phyloP scores from a whole-genome alignment of 164 flowering plant species.

The Dillenia suffruticosa region DNA sequence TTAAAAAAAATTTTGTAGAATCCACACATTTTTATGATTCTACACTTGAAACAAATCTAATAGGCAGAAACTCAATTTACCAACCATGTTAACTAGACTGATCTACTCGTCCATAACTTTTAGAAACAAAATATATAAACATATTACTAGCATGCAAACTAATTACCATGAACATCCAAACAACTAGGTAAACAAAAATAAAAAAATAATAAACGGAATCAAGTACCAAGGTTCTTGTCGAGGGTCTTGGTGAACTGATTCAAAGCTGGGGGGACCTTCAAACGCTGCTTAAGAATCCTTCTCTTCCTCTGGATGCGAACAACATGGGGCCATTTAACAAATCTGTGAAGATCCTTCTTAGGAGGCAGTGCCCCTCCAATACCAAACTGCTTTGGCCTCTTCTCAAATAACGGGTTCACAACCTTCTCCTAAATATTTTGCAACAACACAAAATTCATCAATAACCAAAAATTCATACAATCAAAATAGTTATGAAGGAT shows the following conservation, averaged over 20 bases:
- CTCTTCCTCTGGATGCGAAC: slow-evolving; percentile 31
- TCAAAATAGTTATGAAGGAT: too few relatives aligned
- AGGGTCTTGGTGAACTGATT: slow-evolving; percentile 28
- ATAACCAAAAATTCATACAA: neutral
- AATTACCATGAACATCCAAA: too few relatives aligned
- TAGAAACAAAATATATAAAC: too few relatives aligned
- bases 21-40: too few relatives aligned
- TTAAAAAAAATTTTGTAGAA: too few relatives aligned
- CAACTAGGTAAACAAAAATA: too few relatives aligned
- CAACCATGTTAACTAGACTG: too few relatives aligned
- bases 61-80: too few relatives aligned
- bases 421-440: slow-evolving; percentile 28
- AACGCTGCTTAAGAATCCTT: slow-evolving; percentile 25
- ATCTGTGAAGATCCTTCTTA: slow-evolving; percentile 32
- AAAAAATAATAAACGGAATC: neutral
- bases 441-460: neutral
- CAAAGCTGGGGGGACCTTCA: slow-evolving; percentile 33
- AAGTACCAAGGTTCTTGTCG: slow-evolving; percentile 22
- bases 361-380: slow-evolving; percentile 44
- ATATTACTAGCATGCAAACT: too few relatives aligned
- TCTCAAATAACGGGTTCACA: slow-evolving; percentile 40
- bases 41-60: too few relatives aligned
- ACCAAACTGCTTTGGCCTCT: slow-evolving; percentile 39
- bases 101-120: too few relatives aligned
- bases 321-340: slow-evolving; percentile 28